Conservation (phyloP, 1,139 yeast species). For the Scheffersomyces lignicola region DNA sequence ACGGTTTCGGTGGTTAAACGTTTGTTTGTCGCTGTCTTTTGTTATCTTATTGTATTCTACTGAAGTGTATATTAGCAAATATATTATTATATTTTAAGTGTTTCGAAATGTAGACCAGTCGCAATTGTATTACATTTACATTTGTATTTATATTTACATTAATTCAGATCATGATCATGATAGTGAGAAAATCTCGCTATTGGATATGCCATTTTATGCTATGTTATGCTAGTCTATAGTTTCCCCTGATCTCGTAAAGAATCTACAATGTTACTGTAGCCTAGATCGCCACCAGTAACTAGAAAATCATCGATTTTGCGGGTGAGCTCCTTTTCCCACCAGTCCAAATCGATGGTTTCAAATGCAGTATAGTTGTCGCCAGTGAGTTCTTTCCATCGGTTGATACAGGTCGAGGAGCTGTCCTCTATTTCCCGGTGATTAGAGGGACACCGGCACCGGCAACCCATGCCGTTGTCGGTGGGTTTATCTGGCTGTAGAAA, state of each 20-base stretch:
- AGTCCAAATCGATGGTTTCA: conserved; percentile 31
- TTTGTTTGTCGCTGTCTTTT: too few species aligned
- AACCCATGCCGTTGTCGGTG: conserved; percentile 64
- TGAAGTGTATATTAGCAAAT: conserved; percentile 6
- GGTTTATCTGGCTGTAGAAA: conserved; percentile 51
- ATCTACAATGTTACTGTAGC: conserved; percentile 10
- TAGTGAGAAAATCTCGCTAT: not conserved
- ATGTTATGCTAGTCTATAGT: not conserved
- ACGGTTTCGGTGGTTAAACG: conserved; percentile 99
- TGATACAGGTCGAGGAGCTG: conserved; percentile 52
- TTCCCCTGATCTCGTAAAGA: not conserved
- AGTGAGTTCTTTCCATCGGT: conserved; percentile 53
- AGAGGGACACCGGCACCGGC: conserved; percentile 80
- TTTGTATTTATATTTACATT: too few species aligned
- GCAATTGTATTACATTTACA: too few species aligned
- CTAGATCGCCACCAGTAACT: conserved; percentile 29
- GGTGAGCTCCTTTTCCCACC: conserved; percentile 32
- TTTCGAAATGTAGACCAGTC: too few species aligned
- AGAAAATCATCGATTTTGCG: conserved; percentile 23
- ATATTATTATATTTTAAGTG: not conserved
- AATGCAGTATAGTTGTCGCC: conserved; percentile 30
- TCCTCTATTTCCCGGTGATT: conserved; percentile 53
- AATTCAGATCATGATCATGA: too few species aligned
- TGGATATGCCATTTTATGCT: not conserved
- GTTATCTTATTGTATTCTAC: conserved; percentile 4